Evolutionary conservation across 2,329 filamentous ascomycete genomes (phyloP).

Genomic region (Colletotrichum abscissum): DNA sequence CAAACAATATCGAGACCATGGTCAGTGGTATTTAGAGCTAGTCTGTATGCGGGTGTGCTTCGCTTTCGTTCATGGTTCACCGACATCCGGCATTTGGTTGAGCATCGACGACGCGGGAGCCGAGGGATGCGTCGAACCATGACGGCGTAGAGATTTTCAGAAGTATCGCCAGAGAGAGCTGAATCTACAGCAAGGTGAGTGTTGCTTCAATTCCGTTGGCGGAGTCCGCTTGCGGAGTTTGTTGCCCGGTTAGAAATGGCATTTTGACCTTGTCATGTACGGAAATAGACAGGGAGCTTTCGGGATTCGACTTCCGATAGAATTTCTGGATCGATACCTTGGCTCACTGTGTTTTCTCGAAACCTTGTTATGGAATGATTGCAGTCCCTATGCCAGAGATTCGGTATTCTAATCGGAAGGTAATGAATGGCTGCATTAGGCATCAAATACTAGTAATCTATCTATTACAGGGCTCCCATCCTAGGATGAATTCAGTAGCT

Average conservation of each 20-base stretch:
- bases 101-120: no score
- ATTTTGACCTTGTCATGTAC: neutral
- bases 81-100: no score
- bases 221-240: neutral
- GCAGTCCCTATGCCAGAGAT: no score
- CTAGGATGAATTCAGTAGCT: neutral
- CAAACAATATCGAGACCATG: no score
- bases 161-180: no score
- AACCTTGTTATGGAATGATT: neutral
- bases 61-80: no score
- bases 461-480: neutral
- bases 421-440: neutral
- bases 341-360: neutral
- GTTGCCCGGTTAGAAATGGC: neutral
- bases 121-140: no score
- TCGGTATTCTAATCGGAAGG: neutral
- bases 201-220: no score
- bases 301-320: neutral
- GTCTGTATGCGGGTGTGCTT: no score
- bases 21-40: no score
- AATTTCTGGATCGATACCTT: neutral
- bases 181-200: no score
- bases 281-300: neutral
- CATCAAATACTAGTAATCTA: neutral
- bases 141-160: no score